Evolutionary conservation across 2,329 filamentous ascomycete species (phyloP), one percentile per base, ranked within the genome.

Genomic region (Aspergillus uvarum): DNA sequence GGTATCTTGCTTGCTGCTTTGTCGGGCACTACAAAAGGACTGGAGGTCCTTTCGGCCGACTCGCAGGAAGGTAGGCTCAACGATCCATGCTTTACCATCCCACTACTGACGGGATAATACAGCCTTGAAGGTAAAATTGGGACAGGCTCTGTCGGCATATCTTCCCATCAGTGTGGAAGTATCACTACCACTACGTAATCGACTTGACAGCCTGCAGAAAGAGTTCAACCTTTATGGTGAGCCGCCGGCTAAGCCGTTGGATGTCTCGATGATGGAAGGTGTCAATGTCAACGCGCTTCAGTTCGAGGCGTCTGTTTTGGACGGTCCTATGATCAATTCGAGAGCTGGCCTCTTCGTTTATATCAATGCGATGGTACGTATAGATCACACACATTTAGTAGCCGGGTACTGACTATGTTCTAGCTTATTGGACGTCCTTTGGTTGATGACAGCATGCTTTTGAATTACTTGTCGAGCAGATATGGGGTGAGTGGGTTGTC

Each of bases 291-390:
- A 77, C 47, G 75, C 78, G 19, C 71, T 85, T n/a, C 81, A 85
- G 55, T 80, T 85, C 42, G 81, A 85, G 62, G 76, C 80, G 14
- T 77, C 72, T 19, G 77, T 87, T 10, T 79, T 84, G 26, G 90
- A 96, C 53, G 77, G 93, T 10, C 89, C 89, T 3, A 80, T 87
- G 31, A 81, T 88, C 51, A 92, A 91, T 65, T 91, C 92, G 3
- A 85, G 92, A 73, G 90, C 91, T 54, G 92, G 90, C 5, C 81
- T 96, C 58, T 96, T 95, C 71, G 82, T 96, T 6, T 95, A 94
- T 72, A 79, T 97, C 8, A 95, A 92, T 72, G 87, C 92, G 58
- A 83, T 90, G 72, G 90, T 95, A 79, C 21, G 65, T 86, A 72
- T 59, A 29, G 47, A 42, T 22, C 26, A 8, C 5, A 8, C 3